Evolutionary conservation across 495 filamentous ascomycete species (phyloP), one percentile per base, ranked within the genome.

Genomic region (Bacidia rubella): DNA sequence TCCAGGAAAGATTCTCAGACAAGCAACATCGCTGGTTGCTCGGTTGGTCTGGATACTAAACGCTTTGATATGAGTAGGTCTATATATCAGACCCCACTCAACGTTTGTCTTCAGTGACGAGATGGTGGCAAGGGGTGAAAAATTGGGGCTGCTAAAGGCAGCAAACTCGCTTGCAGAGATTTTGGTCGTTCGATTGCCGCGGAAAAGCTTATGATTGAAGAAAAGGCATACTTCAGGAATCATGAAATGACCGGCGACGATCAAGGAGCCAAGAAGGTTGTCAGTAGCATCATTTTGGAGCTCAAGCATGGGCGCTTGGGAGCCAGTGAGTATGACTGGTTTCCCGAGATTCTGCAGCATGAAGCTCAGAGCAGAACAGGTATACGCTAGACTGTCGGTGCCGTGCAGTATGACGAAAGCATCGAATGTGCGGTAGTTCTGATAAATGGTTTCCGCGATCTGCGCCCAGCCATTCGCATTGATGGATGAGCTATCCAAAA

Each of bases 371-470:
- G 90, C 90, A 3, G 89, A 95, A 60, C 84, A 86, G 1, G 89
- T 93, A 65, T 95, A 96, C 10, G 90, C 85, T 49, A 97, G 71
- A 50, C 82, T 89, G 65, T 98, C 92, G 2, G 92, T 98, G 56
- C 92, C 92, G 66, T 98, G 92, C n/a, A 97, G 77, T 17, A 98
- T 74, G 10, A 98, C 89, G 63, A 98, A 98, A 20, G 82, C 89
- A 66, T 97, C 92, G 62, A 89, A 98, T 2, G 87, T 77, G 47
- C 80, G 78, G 67, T 96, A 98, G 66, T 98, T 98, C 42, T 78
- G 64, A 52, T 71, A 70, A 47, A 84, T 71, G 4, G 75, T 70
- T 35, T 71, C 69, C 0, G 90, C 89, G 56, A 98, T 96, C 63
- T 88, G 76, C 0, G 82, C 80, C 92, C 92, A 98, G 21, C 90